Evolutionary conservation across 1,284 basidiomycete species (phyloP).

Genomic region (Puccinia triticina): DNA sequence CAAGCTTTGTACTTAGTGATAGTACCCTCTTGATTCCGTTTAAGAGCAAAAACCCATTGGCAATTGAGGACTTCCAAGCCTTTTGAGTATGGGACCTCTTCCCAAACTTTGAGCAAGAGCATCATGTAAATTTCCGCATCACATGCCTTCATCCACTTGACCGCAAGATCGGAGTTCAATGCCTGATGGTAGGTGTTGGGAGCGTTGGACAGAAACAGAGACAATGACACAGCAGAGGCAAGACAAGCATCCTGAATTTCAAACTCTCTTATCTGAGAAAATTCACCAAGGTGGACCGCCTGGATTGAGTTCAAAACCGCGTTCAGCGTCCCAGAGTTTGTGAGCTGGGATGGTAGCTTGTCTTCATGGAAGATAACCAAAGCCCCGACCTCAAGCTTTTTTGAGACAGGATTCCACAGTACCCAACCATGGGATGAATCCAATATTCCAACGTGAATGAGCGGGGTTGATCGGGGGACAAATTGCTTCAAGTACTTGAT

Average conservation of each 20-base stretch:
- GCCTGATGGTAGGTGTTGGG: slow-evolving; percentile 17
- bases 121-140: background rate
- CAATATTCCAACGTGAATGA: background rate
- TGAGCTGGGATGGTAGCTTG: background rate
- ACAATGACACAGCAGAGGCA: background rate
- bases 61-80: background rate
- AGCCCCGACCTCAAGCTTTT: background rate
- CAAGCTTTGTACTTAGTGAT: background rate
- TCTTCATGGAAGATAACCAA: background rate
- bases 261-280: background rate
- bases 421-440: background rate
- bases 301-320: background rate
- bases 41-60: slow-evolving; percentile 8
- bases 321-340: background rate
- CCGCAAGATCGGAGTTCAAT: background rate
- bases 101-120: background rate
- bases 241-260: background rate
- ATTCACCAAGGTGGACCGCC: background rate
- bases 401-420: background rate
- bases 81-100: background rate
- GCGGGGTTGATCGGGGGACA: background rate
- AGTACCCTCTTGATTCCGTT: slow-evolving; percentile 2
- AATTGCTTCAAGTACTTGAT: background rate
- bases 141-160: slow-evolving; percentile 1
- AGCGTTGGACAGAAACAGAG: background rate